Evolutionary conservation across 169 alveolate species (phyloP).

Genomic region (Cryptosporidium felis): DNA sequence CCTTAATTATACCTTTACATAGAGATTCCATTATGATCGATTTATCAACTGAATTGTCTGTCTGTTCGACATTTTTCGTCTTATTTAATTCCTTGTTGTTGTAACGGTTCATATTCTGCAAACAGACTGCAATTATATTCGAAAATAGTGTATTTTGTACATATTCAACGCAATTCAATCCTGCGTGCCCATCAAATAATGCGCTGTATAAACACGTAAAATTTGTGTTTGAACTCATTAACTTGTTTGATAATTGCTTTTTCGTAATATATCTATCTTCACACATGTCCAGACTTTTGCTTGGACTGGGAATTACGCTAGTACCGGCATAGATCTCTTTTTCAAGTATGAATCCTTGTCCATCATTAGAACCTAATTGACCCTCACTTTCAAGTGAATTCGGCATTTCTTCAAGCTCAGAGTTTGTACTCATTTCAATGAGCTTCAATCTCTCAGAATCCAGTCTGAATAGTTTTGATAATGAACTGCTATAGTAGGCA

Average conservation of each 20-base stretch:
- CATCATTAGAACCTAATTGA: not conserved
- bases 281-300: slow-evolving; percentile 18
- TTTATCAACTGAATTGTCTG: not conserved
- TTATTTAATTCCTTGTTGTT: not conserved
- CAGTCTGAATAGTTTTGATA: slow-evolving; percentile 13
- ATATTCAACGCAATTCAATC: slow-evolving; percentile 45
- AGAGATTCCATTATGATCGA: slow-evolving; percentile 6
- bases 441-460: slow-evolving; percentile 10
- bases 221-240: not conserved
- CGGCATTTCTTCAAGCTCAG: slow-evolving; percentile 22
- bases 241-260: not conserved
- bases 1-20: slow-evolving; percentile 50
- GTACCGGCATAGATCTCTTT: slow-evolving; percentile 53
- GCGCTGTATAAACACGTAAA: slow-evolving; percentile 11
- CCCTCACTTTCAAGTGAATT: not conserved
- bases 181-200: slow-evolving; percentile 68
- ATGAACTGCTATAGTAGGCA: slow-evolving; percentile 39
- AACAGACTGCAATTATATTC: slow-evolving; percentile 37
- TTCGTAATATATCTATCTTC: slow-evolving; percentile 63
- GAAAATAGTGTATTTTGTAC: slow-evolving; percentile 16
- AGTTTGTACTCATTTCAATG: slow-evolving; percentile 45
- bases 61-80: not conserved
- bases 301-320: slow-evolving; percentile 35
- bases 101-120: slow-evolving; percentile 12
- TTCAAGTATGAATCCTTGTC: not conserved